Evolutionary conservation across 208 protist genomes (phyloP), one percentile per base, ranked within the genome.

Genomic region (Trypanosoma mega): DNA sequence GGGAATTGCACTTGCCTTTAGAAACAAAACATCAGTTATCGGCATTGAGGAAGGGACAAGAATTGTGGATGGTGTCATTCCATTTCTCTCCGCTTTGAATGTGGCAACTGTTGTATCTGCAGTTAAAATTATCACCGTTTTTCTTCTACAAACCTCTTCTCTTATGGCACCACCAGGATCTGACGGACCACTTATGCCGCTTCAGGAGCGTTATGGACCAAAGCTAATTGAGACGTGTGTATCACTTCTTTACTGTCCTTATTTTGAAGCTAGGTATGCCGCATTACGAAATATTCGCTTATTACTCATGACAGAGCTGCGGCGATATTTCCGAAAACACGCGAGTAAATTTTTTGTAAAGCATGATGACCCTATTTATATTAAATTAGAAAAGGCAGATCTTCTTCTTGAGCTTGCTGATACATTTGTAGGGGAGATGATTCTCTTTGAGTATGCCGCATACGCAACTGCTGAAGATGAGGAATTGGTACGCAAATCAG

Each of bases 311-410:
- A 96, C 89, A 1, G 54, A 51, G 46, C 65, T 97, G 81, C 30
- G 49, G 37, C 51, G 79, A 91, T 85, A 67, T 55, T 88, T 99
- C 23, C 58, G 55, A 9, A 43, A 49, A 5, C 52, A 85, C 36
- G 47, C 98, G 24, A 81, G 82, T 50, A 69, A 98, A 7, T 99
- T 99, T 73, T 98, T 99, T 72, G 90, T 97, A 60, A 98, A 98
- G 74, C 99, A 99, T 82, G 99, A 99, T 64, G 98, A 99, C 59
- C 97, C 98, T 23, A 94, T 98, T 60, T 99, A 99, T 66, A 94
- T 99, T 33, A 99, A 99, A 73, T 87, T 99, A 66, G 98, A 99
- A 78, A 99, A 99, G 78, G 81, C 99, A 12, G 93, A 99, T 34
- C 87, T 99, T 20, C 96, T 99, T 65, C 81, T 99, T 47, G 89